phyloP scores from a whole-genome alignment of 2,329 filamentous ascomycete genomes.

The Botrytis aclada region DNA sequence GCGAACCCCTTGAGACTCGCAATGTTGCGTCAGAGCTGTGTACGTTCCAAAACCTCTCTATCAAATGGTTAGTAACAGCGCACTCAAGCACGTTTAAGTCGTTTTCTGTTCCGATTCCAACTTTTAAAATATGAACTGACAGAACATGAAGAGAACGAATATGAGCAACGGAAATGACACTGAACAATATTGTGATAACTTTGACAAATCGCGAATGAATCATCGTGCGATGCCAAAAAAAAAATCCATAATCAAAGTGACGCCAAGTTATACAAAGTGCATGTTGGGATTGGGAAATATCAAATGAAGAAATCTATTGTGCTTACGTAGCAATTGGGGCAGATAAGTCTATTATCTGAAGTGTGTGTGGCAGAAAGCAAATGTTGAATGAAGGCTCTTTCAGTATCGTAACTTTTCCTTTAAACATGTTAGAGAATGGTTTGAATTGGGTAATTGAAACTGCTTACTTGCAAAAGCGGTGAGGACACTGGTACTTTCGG shows the following conservation, averaged over 20 bases:
- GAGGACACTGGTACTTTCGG: conserved; percentile 34
- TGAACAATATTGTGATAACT: not conserved
- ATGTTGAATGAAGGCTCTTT: conserved; percentile 38
- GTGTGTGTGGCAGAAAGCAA: conserved; percentile 45
- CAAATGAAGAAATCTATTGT: not conserved
- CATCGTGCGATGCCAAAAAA: not conserved
- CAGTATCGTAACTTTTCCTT: conserved; percentile 23
- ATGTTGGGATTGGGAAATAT: not conserved
- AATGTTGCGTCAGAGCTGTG: conserved; percentile 47
- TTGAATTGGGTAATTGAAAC: too few relatives aligned
- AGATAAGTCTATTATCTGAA: conserved; percentile 27
- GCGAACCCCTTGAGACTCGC: conserved; percentile 43
- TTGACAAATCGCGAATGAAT: not conserved
- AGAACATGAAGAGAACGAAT: not conserved
- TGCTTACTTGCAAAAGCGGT: conserved; percentile 33
- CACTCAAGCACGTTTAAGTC: not conserved
- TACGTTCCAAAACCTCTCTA: conserved; percentile 41
- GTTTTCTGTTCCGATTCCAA: not conserved
- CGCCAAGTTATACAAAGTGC: too few relatives aligned
- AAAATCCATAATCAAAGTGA: not conserved
- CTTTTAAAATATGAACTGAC: not conserved
- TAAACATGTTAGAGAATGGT: not conserved
- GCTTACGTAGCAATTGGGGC: conserved; percentile 12
- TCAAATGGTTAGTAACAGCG: not conserved
- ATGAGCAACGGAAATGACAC: not conserved